These are phyloP conservation scores for Paulownia fortunei DNA, from an alignment of 257 asterid species.

Conservation along the genomic window DNA sequence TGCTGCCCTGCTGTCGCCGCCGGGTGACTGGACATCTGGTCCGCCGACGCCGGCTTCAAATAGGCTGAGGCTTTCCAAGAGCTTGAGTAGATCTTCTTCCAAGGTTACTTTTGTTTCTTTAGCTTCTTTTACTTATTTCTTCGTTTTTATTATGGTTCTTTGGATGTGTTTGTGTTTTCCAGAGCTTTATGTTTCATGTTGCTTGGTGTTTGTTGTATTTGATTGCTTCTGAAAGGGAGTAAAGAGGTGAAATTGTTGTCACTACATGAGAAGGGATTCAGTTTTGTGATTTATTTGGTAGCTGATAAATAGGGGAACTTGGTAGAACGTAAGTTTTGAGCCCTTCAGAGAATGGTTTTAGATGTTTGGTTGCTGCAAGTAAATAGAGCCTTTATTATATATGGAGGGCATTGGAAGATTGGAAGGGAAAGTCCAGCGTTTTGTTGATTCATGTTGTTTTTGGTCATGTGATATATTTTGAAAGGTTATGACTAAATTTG, in stretches of 20 bases:
- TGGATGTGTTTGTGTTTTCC: neutral
- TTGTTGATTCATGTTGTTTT: neutral
- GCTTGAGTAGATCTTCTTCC: conserved; percentile 88
- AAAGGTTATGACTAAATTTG: neutral
- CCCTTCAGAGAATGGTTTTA: neutral
- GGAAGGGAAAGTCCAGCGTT: neutral
- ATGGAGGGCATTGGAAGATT: too few relatives aligned
- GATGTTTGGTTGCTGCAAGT: conserved; percentile 14
- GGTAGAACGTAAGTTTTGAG: neutral
- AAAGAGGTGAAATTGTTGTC: neutral
- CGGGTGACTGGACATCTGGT: conserved; percentile 59
- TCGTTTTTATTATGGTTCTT: neutral
- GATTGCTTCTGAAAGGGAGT: conserved; percentile 9
- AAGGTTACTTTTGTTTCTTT: conserved; percentile 55
- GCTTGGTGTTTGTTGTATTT: neutral
- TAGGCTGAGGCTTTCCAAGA: conserved; percentile 68
- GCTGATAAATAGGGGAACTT: conserved; percentile 5
- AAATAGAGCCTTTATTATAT: conserved; percentile 3
- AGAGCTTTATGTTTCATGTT: neutral
- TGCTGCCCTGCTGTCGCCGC: conserved; percentile 73
- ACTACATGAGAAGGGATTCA: neutral
- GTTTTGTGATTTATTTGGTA: conserved; percentile 20
- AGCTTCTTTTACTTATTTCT: neutral
- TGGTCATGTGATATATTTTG: neutral
- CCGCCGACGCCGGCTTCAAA: conserved; percentile 64